Percentiles rank a stretch among this genome's conserved stretches.
phyloP scores from a whole-genome alignment of 768 basidiomycete genomes.

The Leccinum boreale region DNA sequence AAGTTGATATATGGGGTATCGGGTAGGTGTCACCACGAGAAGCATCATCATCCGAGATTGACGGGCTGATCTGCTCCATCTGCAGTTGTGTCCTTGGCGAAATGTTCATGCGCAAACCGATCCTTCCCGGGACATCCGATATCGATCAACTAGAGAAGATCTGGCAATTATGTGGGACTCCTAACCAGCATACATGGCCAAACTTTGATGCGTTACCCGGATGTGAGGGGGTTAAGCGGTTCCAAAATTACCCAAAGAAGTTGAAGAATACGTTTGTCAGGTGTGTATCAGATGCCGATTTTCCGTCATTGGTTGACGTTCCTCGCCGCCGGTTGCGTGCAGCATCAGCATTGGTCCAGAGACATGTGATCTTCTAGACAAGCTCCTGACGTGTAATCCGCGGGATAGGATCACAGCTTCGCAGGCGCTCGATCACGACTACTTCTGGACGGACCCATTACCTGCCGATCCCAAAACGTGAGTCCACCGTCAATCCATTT shows the following conservation, averaged over 20 bases:
- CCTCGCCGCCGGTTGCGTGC: constrained; percentile 2
- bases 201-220: constrained; percentile 73
- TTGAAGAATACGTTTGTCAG: constrained; percentile 56
- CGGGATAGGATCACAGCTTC: constrained; percentile 78
- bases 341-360: constrained; percentile 60
- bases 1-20: constrained; percentile 97
- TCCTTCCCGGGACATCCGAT: constrained; percentile 84
- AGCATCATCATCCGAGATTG: background rate
- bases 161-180: constrained; percentile 85
- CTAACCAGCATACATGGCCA: constrained; percentile 79
- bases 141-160: constrained; percentile 91
- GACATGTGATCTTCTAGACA: constrained; percentile 80
- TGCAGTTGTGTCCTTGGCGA: constrained; percentile 91
- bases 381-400: constrained; percentile 81
- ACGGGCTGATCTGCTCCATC: background rate
- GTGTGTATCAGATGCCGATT: constrained; percentile 37
- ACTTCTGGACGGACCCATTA: constrained; percentile 90
- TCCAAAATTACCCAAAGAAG: constrained; percentile 50
- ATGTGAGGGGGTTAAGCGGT: constrained; percentile 74
- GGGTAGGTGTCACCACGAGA: constrained; percentile 52
- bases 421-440: constrained; percentile 87
- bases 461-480: constrained; percentile 84
- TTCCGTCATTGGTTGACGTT: background rate
- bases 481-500: constrained; percentile 20
- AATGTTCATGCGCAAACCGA: constrained; percentile 87